These are phyloP conservation scores for Amanita rubescens DNA, from an alignment of 768 basidiomycete genomes.

Conservation along the genomic window DNA sequence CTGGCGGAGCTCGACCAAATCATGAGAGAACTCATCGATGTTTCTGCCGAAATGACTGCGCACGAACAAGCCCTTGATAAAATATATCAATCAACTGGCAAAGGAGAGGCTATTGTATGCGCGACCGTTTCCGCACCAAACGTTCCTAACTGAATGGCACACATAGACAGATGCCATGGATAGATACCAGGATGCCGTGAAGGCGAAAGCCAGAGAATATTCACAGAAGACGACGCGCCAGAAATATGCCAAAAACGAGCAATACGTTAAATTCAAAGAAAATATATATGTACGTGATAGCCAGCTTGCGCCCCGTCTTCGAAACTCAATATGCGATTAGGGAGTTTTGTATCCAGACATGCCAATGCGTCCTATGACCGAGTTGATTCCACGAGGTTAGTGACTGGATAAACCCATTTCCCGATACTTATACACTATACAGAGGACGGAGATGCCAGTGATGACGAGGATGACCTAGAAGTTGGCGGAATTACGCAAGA, in stretches of 20 bases:
- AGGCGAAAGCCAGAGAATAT: constrained; percentile 39
- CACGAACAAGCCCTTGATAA: constrained; percentile 48
- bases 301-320: background rate
- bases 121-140: background rate
- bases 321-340: constrained; percentile 26
- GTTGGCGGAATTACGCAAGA: constrained; percentile 80
- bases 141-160: background rate
- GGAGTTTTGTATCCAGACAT: constrained; percentile 57
- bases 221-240: constrained; percentile 61
- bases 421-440: constrained; percentile 3
- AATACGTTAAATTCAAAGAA: constrained; percentile 57
- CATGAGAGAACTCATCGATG: constrained; percentile 65
- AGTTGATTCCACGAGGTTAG: constrained; percentile 63
- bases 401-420: background rate
- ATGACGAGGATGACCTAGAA: constrained; percentile 78
- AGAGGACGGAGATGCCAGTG: constrained; percentile 80
- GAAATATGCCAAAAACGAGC: constrained; percentile 60
- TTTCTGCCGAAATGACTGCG: constrained; percentile 49
- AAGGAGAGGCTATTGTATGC: constrained; percentile 56
- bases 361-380: constrained; percentile 72
- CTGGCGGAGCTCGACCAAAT: constrained; percentile 53
- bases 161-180: constrained; percentile 43
- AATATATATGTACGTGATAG: constrained; percentile 52
- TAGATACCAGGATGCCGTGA: constrained; percentile 42
- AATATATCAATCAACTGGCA: constrained; percentile 48